Evolutionary conservation across 2,329 filamentous ascomycete genomes (phyloP).

Genomic region (Colletotrichum truncatum): DNA sequence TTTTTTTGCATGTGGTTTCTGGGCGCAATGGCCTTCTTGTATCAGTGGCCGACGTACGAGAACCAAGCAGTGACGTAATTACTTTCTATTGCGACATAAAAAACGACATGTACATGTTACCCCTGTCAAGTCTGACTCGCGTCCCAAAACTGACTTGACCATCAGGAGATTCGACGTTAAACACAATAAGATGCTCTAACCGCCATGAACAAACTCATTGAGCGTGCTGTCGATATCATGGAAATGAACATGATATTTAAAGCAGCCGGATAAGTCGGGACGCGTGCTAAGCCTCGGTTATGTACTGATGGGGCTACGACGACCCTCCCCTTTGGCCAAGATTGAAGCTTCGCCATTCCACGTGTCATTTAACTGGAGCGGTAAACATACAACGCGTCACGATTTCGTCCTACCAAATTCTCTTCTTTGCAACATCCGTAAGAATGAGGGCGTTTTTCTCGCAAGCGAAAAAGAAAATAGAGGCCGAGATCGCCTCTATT

Average conservation of each 20-base stretch:
- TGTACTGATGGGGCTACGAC: slow-evolving; percentile 9
- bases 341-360: slow-evolving; percentile 26
- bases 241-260: neutral
- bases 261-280: slow-evolving; percentile 22
- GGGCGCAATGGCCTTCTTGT: too few relatives aligned
- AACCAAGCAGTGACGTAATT: too few relatives aligned
- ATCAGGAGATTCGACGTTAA: too few relatives aligned
- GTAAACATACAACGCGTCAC: slow-evolving; percentile 19
- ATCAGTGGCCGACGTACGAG: too few relatives aligned
- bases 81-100: too few relatives aligned
- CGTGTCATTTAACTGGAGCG: slow-evolving; percentile 30
- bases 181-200: neutral
- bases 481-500: slow-evolving; percentile 27
- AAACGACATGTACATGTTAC: too few relatives aligned
- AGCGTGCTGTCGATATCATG: neutral
- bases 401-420: neutral
- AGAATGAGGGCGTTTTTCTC: slow-evolving; percentile 27
- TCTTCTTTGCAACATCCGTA: neutral
- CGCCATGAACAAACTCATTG: neutral
- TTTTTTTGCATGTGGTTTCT: too few relatives aligned
- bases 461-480: slow-evolving; percentile 25
- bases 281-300: slow-evolving; percentile 28
- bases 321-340: slow-evolving; percentile 12
- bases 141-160: too few relatives aligned
- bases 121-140: too few relatives aligned